Base-by-base conservation (phyloP, 805 yeast genomes). In the Kuraishia ogatae region DNA sequence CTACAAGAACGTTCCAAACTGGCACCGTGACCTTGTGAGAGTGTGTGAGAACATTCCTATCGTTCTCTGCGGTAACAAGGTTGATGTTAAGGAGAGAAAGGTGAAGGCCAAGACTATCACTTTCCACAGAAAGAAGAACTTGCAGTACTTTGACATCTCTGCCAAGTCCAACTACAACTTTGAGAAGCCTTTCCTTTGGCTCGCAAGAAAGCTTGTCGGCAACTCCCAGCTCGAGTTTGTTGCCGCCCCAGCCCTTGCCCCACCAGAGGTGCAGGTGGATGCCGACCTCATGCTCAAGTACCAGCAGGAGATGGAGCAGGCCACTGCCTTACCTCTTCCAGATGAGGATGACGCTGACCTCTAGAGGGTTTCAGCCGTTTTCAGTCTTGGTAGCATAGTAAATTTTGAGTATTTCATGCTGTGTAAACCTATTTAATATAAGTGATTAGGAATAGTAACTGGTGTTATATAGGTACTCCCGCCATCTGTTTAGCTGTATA, bases 291-390 rank as follows among this genome's bases (percentile, higher is more conserved):
- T 94, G 97, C 87, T 84, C 80, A 92, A 93, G 80, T 94, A 94
- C 83, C 97, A 94, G 83, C 96, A 91, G 73, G 99, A 94, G 82
- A 93, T 94, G 96, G 97, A 90, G 75, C 96, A 89, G 79, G 99
- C 99, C 69, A 90, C 98, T 66, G 97, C 97, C 64, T 82, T 94
- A 84, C 99, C 99, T 75, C 87, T 94, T 76, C 99, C 99, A 65
- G 99, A 94, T 80, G 99, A 94, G 82, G 99, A 94, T 74, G 99
- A 94, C 71, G 97, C 97, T 71, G 99, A 94, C 78, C 88, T 94
- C 79, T 94, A 90, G 13, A 35, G 17, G 7, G 43, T 11, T 4
- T 17, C n/a, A 15, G 22, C 39, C n/a, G 23, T 35, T 15, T 13
- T 48, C 28, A 15, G 23, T 47, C 6, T 10, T 35, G 7, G 43